Base-by-base conservation (phyloP, 768 basidiomycete species). In the Kwoniella heveanensis region DNA sequence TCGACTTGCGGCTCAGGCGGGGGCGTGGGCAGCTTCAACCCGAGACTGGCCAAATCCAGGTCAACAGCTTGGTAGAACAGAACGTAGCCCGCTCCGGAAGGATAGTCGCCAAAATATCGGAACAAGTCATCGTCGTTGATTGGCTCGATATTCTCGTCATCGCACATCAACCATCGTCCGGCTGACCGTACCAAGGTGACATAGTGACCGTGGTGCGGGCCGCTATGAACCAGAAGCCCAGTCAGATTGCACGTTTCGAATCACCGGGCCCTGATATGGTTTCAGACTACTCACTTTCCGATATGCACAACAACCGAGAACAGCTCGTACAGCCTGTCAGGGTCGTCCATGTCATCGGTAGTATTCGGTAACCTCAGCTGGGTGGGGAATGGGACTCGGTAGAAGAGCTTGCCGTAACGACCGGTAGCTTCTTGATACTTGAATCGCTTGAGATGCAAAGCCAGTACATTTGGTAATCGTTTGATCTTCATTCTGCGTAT, bases 291-390 rank as follows among this genome's bases (percentile, higher is more conserved):
- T 76, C 80, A 95, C 94, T 87, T 90, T 85, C 96, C 96, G 68
- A 99, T 94, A 81, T 99, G 96, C n/a, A 99, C 92, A 32, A 99
- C 94, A 62, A 98, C 91, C 15, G 91, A 93, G 78, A 94, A 97
- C 26, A 99, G 85, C 78, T 91, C 88, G 82, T 96, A 99, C 65
- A 98, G 79, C 57, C 94, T 84, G 79, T 99, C 96, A 0, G 93
- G 90, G 77, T 97, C 87, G 56, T 88, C 87, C 51, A 89, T 86
- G 71, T 94, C 92, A 80, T 99, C 96, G 54, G 93, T 88, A 47
- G 96, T 98, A 79, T 99, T 97, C 83, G 97, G 97, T 60, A 99
- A 82, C 63, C 95, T 87, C 44, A 99, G 86, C 78, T 98, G 90
- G 67, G 92, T 85, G 1, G 96, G 95, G 81, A 99, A 98, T 2